Percentiles rank a stretch among this genome's conserved stretches.
phyloP scores from a whole-genome alignment of 176 grass and related monocot genomes.

The Panicum miliaceum region DNA sequence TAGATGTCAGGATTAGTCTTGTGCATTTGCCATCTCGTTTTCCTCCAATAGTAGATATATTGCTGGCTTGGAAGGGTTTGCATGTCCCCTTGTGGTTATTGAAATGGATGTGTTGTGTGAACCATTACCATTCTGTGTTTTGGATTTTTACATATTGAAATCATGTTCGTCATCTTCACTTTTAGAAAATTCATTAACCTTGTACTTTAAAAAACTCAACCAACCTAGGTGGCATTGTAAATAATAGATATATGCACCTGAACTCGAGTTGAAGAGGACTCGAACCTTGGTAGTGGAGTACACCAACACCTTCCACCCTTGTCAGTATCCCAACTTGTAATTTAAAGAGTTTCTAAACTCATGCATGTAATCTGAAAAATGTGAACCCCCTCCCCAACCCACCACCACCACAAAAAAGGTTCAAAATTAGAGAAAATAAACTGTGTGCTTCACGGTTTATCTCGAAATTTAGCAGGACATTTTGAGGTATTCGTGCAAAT shows the following conservation, averaged over 20 bases:
- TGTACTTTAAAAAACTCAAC: neutral
- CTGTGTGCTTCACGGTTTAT: neutral
- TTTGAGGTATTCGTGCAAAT: slow-evolving; percentile 8
- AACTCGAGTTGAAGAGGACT: neutral
- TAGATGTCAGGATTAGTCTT: neutral
- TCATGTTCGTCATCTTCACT: neutral
- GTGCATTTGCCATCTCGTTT: neutral
- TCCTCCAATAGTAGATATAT: neutral
- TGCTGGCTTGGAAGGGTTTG: neutral
- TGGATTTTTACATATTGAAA: neutral
- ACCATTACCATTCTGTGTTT: neutral
- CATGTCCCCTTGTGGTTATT: neutral
- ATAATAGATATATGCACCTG: neutral
- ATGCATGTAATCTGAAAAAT: neutral
- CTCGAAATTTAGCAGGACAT: neutral
- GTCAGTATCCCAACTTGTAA: neutral
- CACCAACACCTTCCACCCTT: neutral
- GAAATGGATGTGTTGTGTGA: neutral
- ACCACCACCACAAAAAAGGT: neutral
- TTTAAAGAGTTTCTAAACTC: neutral
- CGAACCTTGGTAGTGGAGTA: neutral
- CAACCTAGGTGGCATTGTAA: neutral
- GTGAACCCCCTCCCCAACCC: too few relatives aligned
- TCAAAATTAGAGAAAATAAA: neutral
- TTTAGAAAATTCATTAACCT: neutral